phyloP scores from a whole-genome alignment of 106 monocot species.

The Phalaenopsis equestris region DNA sequence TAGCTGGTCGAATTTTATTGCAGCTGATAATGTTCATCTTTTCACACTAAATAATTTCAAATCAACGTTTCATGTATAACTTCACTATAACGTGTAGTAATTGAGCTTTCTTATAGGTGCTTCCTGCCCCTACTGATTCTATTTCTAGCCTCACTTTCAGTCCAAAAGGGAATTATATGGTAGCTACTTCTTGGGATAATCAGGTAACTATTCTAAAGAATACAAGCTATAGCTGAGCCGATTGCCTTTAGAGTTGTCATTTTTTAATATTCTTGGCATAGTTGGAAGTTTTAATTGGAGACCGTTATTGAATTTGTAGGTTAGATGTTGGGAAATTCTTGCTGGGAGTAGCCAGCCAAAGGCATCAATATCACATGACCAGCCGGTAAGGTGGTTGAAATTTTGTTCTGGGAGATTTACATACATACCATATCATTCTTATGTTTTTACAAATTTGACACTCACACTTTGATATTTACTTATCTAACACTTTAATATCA shows the following conservation, averaged over 20 bases:
- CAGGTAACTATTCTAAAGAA: slow-evolving; percentile 34
- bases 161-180: slow-evolving; percentile 79
- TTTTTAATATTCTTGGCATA: not conserved
- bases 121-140: slow-evolving; percentile 69
- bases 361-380: slow-evolving; percentile 84
- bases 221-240: not conserved
- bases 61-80: not conserved
- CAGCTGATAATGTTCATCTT: not conserved
- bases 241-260: not conserved
- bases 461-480: too few species aligned
- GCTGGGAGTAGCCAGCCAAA: slow-evolving; percentile 69
- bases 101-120: slow-evolving; percentile 37
- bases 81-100: not conserved
- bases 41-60: not conserved
- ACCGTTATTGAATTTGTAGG: slow-evolving; percentile 23
- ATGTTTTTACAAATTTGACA: too few species aligned
- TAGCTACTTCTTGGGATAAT: slow-evolving; percentile 98
- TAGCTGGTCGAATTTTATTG: not conserved
- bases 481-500: too few species aligned
- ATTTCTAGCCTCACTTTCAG: slow-evolving; percentile 91
- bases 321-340: slow-evolving; percentile 90
- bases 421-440: too few species aligned
- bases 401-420: not conserved
- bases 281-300: not conserved
- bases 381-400: slow-evolving; percentile 48